Percentiles rank a stretch among this genome's conserved stretches.
phyloP scores from a whole-genome alignment of 352 stramenopile species.

The Globisporangium solare region DNA sequence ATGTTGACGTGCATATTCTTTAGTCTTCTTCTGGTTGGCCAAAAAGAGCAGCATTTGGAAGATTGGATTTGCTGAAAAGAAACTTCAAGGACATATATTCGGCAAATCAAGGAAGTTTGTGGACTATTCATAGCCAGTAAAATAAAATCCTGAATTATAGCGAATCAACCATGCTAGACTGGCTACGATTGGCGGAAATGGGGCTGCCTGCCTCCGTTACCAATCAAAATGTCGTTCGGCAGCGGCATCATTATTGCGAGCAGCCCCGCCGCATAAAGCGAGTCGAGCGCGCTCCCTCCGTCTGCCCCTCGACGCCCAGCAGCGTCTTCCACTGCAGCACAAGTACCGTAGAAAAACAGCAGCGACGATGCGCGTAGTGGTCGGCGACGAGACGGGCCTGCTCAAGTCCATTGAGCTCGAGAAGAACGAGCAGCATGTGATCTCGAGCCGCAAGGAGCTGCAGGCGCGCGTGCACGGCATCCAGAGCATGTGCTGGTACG shows the following conservation, averaged over 20 bases:
- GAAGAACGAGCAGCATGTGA: slow-evolving; percentile 58
- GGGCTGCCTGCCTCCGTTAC: slow-evolving; percentile 2
- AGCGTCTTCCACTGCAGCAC: slow-evolving; percentile 1
- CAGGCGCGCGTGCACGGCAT: slow-evolving; percentile 48
- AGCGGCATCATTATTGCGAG: too few relatives aligned
- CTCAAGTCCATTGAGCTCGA: slow-evolving; percentile 81
- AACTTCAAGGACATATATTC: slow-evolving; percentile 17
- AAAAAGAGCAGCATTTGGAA: not conserved
- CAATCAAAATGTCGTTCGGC: slow-evolving; percentile 14
- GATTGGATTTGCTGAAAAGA: slow-evolving; percentile 4
- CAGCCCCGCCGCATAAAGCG: too few relatives aligned
- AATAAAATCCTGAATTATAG: not conserved
- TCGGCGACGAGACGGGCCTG: slow-evolving; percentile 78
- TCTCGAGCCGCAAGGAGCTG: slow-evolving; percentile 35
- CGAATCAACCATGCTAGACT: not conserved
- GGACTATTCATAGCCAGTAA: slow-evolving; percentile 1
- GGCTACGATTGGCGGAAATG: slow-evolving; percentile 12
- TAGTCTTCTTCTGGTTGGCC: slow-evolving; percentile 1
- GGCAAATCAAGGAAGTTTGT: not conserved
- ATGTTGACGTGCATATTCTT: slow-evolving; percentile 15
- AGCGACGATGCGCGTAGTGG: slow-evolving; percentile 58
- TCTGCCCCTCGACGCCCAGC: not conserved
- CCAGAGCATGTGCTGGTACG: slow-evolving; percentile 58
- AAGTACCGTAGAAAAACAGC: not conserved
- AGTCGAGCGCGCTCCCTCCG: too few relatives aligned